Percentiles rank a stretch among this genome's conserved stretches.
These are phyloP conservation scores for Populus hybrid DNA, from an alignment of 441 rosid species.

Conservation along the genomic window DNA sequence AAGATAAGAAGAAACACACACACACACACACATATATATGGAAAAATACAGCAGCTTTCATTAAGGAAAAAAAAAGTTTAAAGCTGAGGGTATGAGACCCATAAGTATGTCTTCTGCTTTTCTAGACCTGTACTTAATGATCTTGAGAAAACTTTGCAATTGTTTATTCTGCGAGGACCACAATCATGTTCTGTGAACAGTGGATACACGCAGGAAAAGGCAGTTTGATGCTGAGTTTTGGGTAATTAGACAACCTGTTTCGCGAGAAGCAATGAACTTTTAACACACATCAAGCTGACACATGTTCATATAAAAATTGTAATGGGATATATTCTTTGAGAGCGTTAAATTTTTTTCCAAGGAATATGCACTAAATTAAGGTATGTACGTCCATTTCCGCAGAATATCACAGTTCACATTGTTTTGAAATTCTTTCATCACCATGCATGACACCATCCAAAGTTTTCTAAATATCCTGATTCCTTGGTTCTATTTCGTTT, in stretches of 20 bases:
- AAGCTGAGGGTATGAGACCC: slow-evolving; percentile 10
- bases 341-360: no score
- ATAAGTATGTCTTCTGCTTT: slow-evolving; percentile 16
- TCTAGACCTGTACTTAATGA: background rate
- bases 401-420: no score
- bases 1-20: background rate
- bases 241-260: background rate
- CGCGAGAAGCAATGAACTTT: slow-evolving; percentile 1
- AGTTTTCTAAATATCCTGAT: no score
- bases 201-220: slow-evolving; percentile 15
- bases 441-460: no score
- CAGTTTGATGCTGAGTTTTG: slow-evolving; percentile 9
- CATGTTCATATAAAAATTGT: no score
- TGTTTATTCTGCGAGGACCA: slow-evolving; percentile 21
- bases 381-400: no score
- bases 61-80: background rate
- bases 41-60: background rate
- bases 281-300: no score
- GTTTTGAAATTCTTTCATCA: no score
- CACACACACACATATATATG: background rate
- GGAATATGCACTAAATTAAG: no score
- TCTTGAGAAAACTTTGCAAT: no score
- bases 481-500: no score
- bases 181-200: slow-evolving; percentile 31
- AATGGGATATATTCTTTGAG: no score